Conservation (phyloP, 495 filamentous ascomycete genomes). For the Talaromyces thailandensis region DNA sequence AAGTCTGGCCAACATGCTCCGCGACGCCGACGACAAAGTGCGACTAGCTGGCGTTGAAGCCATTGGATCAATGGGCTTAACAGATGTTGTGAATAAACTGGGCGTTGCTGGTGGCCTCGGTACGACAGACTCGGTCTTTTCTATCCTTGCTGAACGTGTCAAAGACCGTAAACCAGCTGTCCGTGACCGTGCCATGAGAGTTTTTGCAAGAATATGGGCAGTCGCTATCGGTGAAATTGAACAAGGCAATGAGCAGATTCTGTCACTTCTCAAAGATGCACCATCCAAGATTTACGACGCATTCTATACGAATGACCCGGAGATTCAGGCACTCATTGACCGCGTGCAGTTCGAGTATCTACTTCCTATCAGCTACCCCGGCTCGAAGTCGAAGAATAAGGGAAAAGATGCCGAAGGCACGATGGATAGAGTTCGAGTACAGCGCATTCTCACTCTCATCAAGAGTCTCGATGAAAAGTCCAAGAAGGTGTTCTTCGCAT, state of each 20-base stretch:
- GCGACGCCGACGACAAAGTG: conserved; percentile 84
- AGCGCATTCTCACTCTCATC: conserved; percentile 74
- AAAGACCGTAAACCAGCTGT: conserved; percentile 79
- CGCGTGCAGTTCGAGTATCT: conserved; percentile 79
- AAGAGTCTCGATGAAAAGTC: conserved; percentile 69
- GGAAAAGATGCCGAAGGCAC: conserved; percentile 49
- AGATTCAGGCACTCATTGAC: conserved; percentile 77
- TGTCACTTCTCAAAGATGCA: conserved; percentile 61
- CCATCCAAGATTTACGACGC: conserved; percentile 81
- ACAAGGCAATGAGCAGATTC: conserved; percentile 67
- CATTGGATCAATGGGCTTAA: conserved; percentile 66
- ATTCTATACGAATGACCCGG: conserved; percentile 82
- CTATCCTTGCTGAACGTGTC: conserved; percentile 74
- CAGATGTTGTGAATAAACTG: conserved; percentile 71
- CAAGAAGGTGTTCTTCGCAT: conserved; percentile 80
- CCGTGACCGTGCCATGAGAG: conserved; percentile 74
- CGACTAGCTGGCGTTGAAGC: conserved; percentile 77
- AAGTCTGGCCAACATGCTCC: conserved; percentile 68
- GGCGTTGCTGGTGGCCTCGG: conserved; percentile 62
- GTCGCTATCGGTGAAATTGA: conserved; percentile 82
- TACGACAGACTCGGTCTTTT: conserved; percentile 61
- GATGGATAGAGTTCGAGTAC: conserved; percentile 74
- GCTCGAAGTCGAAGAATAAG: conserved; percentile 60
- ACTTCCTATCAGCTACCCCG: conserved; percentile 77
- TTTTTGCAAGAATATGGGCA: conserved; percentile 81